These are phyloP conservation scores for Penicillium tannophilum DNA, from an alignment of 495 filamentous ascomycete genomes.

Conservation along the genomic window DNA sequence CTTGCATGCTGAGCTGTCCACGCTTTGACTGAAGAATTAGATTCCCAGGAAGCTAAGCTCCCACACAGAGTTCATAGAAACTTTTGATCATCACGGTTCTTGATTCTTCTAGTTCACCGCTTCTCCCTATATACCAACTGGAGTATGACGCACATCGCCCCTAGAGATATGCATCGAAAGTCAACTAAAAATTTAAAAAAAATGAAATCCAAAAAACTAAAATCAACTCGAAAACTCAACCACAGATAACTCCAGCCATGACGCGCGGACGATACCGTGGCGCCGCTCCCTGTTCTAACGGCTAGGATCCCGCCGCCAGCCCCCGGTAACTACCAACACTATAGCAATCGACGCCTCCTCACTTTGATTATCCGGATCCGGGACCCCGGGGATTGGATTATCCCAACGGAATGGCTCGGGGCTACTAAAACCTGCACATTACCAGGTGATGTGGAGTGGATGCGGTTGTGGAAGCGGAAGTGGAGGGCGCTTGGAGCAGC, in stretches of 20 bases:
- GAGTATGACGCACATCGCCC: neutral
- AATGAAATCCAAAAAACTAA: neutral
- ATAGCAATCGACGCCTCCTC: neutral
- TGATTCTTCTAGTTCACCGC: neutral
- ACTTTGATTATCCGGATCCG: neutral
- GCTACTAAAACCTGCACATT: neutral
- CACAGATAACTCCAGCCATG: neutral
- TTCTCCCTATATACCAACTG: neutral
- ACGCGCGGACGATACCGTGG: slow-evolving; percentile 10
- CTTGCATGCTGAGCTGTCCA: slow-evolving; percentile 6
- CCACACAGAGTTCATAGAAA: neutral
- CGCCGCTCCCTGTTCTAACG: slow-evolving; percentile 11
- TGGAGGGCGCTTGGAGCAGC: slow-evolving; percentile 8
- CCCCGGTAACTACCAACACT: neutral
- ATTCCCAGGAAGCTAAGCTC: neutral
- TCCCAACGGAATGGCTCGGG: neutral
- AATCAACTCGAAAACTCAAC: slow-evolving; percentile 6
- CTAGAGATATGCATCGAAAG: neutral
- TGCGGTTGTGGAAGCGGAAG: slow-evolving; percentile 1
- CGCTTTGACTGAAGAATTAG: slow-evolving; percentile 15
- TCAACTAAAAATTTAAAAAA: neutral
- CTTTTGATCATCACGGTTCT: no score
- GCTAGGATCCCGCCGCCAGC: slow-evolving; percentile 7
- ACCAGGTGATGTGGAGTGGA: slow-evolving; percentile 14
- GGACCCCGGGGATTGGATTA: neutral